phyloP scores from a whole-genome alignment of 2,329 filamentous ascomycete species.

The Microcyclospora tardicrescens region DNA sequence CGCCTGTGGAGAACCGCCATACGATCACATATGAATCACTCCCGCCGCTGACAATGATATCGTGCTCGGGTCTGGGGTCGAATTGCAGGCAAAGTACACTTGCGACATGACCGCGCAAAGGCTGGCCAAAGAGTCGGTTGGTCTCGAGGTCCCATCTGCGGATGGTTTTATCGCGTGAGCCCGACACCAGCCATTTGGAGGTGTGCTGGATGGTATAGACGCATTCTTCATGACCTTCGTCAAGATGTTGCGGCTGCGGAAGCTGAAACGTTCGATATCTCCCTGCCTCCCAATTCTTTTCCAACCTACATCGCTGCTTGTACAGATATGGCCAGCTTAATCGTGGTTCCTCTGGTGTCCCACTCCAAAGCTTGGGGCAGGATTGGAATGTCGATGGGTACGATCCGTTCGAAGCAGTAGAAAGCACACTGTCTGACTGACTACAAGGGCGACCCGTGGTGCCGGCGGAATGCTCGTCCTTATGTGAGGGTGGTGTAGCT shows the following conservation, averaged over 20 bases:
- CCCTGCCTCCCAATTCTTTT: constrained; percentile 82
- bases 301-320: constrained; percentile 69
- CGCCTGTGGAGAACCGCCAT: constrained; percentile 85
- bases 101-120: constrained; percentile 62
- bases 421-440: too few relatives aligned
- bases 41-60: constrained; percentile 88
- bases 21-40: constrained; percentile 84
- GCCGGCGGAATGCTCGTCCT: neutral
- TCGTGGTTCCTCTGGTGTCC: constrained; percentile 35
- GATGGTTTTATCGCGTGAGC: constrained; percentile 77
- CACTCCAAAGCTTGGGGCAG: neutral
- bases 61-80: constrained; percentile 71
- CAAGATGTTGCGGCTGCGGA: constrained; percentile 64
- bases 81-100: constrained; percentile 94
- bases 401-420: neutral
- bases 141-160: constrained; percentile 84
- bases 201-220: constrained; percentile 92
- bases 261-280: constrained; percentile 78
- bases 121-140: constrained; percentile 55
- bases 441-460: neutral
- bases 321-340: constrained; percentile 93
- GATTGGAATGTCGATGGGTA: neutral
- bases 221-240: constrained; percentile 81
- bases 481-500: neutral
- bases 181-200: constrained; percentile 76